Evolutionary conservation across 2,329 filamentous ascomycete species (phyloP), one percentile per base, ranked within the genome.

Genomic region (Cyclaneusma minus): DNA sequence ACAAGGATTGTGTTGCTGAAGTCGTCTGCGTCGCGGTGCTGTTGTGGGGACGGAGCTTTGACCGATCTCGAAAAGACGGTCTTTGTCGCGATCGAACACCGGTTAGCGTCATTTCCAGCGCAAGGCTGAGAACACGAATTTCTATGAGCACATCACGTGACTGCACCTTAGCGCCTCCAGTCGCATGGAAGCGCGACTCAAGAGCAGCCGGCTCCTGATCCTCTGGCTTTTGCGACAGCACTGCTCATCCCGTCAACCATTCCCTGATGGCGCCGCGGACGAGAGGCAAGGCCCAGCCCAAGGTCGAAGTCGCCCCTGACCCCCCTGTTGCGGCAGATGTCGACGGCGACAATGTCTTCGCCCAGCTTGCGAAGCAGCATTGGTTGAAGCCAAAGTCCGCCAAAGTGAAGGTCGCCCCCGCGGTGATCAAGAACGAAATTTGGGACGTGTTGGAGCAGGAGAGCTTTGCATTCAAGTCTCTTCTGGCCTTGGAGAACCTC

Each of bases 361-460:
- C 76, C 42, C 67, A 78, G 48, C 60, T 94, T 37, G 89, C 89
- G 34, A 70, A 74, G 45, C 73, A 80, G 51, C 67, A 87, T 53
- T 98, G 89, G 89, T 59, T 93, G 34, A 76, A 77, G 47, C 40
- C 60, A 6, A 69, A 66, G 45, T 42, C 64, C 15, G 52, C 65
- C 25, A 82, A 74, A 45, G 57, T 68, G 44, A 80, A 75, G 52
- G 74, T 81, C 54, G 87, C 81, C 41, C 62, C 63, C 26, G 78
- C 91, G 36, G 70, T 91, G 24, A 56, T 98, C 44, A 92, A 91
- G 57, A 68, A 71, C 40, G 72, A 81, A 44, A 74, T 98, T 31
- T 98, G 87, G 84, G 81, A 91, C 50, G 64, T 72, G 29, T 56
- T 98, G 40, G 84, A 93, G 52, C 72, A 74, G 37, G 79, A 84